phyloP scores from a whole-genome alignment of 2,329 filamentous ascomycete species.

The Talaromyces sp. region DNA sequence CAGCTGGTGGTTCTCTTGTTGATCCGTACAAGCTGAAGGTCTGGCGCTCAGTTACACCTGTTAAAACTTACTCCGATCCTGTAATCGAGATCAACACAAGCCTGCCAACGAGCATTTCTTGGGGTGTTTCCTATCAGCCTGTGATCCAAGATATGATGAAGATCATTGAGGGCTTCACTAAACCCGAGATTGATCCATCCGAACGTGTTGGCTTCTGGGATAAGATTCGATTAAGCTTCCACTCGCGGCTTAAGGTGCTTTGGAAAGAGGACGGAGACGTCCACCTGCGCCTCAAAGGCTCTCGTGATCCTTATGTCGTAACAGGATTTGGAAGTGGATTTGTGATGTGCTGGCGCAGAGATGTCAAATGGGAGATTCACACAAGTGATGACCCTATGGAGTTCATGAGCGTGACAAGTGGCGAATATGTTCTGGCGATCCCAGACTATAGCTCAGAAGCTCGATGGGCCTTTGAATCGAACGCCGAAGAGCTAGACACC shows the following conservation, averaged over 20 bases:
- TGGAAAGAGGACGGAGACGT: slow-evolving; percentile 98
- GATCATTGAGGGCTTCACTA: slow-evolving; percentile 95
- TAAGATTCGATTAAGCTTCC: slow-evolving; percentile 91
- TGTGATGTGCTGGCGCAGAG: slow-evolving; percentile 97
- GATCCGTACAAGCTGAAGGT: slow-evolving; percentile 82
- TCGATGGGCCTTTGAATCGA: slow-evolving; percentile 59
- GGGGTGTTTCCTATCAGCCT: slow-evolving; percentile 96
- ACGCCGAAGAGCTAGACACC: slow-evolving; percentile 59
- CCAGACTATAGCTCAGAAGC: slow-evolving; percentile 92
- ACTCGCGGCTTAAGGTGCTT: slow-evolving; percentile 82
- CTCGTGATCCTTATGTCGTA: slow-evolving; percentile 89
- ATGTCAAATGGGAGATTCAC: slow-evolving; percentile 85
- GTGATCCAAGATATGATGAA: slow-evolving; percentile 99
- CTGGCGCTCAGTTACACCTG: slow-evolving; percentile 84
- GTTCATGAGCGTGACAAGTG: slow-evolving; percentile 95
- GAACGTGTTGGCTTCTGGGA: slow-evolving; percentile 98
- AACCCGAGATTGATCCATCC: slow-evolving; percentile 89
- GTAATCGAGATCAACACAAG: slow-evolving; percentile 90
- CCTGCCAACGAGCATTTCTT: slow-evolving; percentile 89
- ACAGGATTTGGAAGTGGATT: slow-evolving; percentile 93
- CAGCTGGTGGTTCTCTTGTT: slow-evolving; percentile 57
- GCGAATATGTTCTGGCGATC: slow-evolving; percentile 90
- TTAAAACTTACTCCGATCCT: slow-evolving; percentile 96
- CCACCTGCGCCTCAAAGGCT: slow-evolving; percentile 84
- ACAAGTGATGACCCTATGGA: slow-evolving; percentile 83